Evolutionary conservation across 176 grass and related monocot genomes (phyloP), one percentile per base, ranked within the genome.

Genomic region (Stipa capillata): DNA sequence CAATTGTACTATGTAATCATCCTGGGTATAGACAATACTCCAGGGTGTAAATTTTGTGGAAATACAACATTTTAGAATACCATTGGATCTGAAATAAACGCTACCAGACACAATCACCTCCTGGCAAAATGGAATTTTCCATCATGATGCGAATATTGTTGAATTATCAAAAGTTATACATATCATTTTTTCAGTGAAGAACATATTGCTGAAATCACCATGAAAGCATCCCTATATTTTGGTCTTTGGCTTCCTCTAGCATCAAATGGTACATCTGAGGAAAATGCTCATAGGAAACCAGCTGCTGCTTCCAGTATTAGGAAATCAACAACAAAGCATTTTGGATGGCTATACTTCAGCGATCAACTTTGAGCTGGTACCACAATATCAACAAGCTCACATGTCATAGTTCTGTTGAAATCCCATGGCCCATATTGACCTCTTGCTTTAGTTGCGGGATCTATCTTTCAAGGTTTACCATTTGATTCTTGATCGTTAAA

Each of bases 401-500:
- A 83, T 40, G 7, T 6, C 49, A 52, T 36, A 7, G 68, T 53
- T 29, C 44, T 7, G 56, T 41, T 10, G 15, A 83, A 52, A 83
- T 43, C n/a, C 54, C 80, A 40, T 63, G 43, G 21, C 57, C 24
- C 17, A 10, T 60, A 31, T 23, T 39, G 62, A 21, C 23, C n/a
- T 79, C 44, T 44, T 57, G n/a, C 65, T 69, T 72, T 20, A 12
- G 69, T 78, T 50, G 27, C 0, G 1, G 51, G 74, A 69, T 79
- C 27, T 37, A 32, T 72, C 15, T 4, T 20, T 47, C 36, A 59
- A 60, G 54, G 57, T 86, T 81, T 82, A 67, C 23, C 65, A 48
- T 87, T 84, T 74, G 85, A 84, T 69, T 84, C 83, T 14, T 87
- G 86, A 45, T 54, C 23, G 8, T 69, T 83, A 81, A 86, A 69